Percentiles rank a stretch among this genome's conserved stretches.
These are phyloP conservation scores for Emiliania huxleyi DNA, from an alignment of 78 protist genomes.

Conservation along the genomic window DNA sequence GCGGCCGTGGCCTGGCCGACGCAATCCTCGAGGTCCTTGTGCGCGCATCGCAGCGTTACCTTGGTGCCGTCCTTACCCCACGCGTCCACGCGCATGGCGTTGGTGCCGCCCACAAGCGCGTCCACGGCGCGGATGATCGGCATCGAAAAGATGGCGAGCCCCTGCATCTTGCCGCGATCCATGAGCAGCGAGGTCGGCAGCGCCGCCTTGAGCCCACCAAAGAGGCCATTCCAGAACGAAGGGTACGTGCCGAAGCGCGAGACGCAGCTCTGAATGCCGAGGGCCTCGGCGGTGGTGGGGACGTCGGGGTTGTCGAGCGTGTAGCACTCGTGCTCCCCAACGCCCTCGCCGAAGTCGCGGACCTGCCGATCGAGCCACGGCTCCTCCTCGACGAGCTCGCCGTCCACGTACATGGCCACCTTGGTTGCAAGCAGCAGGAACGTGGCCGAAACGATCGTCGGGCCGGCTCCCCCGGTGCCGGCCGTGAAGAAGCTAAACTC, in stretches of 20 bases:
- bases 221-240: neutral
- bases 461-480: neutral
- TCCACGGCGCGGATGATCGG: neutral
- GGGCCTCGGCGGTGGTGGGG: neutral
- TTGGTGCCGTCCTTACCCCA: neutral
- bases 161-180: neutral
- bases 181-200: neutral
- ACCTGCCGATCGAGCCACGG: neutral
- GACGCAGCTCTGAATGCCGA: neutral
- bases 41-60: neutral
- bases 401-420: neutral
- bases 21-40: neutral
- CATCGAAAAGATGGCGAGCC: neutral
- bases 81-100: constrained; percentile 20
- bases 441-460: neutral
- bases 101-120: constrained; percentile 6
- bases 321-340: neutral
- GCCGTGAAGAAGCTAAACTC: neutral
- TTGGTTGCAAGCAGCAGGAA: neutral
- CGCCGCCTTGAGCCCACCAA: neutral
- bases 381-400: neutral
- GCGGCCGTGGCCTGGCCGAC: constrained; percentile 18
- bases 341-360: neutral
- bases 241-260: constrained; percentile 11
- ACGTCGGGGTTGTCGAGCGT: constrained; percentile 9